Conservation (phyloP, 805 yeast genomes). For the Hermanozyma aechmeae region DNA sequence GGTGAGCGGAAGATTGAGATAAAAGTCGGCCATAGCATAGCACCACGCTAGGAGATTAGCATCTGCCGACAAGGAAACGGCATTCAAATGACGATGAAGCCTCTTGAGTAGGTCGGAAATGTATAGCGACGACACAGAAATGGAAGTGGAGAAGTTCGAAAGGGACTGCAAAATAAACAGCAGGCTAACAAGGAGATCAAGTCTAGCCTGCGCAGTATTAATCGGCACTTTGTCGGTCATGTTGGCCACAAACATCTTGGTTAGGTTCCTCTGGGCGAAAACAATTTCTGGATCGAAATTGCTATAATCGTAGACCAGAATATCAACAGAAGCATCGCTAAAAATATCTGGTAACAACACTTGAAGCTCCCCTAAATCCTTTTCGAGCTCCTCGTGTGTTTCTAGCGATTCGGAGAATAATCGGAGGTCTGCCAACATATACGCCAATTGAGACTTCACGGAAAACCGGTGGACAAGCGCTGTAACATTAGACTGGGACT, state of each 20-base stretch:
- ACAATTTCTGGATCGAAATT: no score
- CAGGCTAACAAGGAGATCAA: conserved; percentile 26
- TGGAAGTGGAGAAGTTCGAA: conserved; percentile 24
- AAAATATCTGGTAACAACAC: no score
- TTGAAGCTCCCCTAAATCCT: conserved; percentile 9
- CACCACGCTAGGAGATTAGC: conserved; percentile 27
- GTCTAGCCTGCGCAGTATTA: no score
- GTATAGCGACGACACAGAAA: conserved; percentile 33
- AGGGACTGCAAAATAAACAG: conserved; percentile 26
- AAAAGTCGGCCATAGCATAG: conserved; percentile 32
- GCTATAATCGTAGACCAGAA: no score
- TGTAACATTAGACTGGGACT: conserved; percentile 10
- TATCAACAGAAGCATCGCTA: no score
- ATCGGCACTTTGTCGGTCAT: no score
- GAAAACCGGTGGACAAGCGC: conserved; percentile 16
- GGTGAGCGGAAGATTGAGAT: conserved; percentile 16
- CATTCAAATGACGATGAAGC: conserved; percentile 31
- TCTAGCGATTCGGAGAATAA: conserved; percentile 52
- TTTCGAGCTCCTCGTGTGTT: conserved; percentile 39
- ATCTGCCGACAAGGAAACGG: conserved; percentile 15
- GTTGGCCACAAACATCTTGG: no score
- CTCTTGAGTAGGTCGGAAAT: conserved; percentile 30
- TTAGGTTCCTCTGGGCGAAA: no score
- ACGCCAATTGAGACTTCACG: conserved; percentile 42
- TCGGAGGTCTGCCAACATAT: conserved; percentile 44